Conservation (phyloP, 2,329 filamentous ascomycete genomes). For the Helotiales sp. region DNA sequence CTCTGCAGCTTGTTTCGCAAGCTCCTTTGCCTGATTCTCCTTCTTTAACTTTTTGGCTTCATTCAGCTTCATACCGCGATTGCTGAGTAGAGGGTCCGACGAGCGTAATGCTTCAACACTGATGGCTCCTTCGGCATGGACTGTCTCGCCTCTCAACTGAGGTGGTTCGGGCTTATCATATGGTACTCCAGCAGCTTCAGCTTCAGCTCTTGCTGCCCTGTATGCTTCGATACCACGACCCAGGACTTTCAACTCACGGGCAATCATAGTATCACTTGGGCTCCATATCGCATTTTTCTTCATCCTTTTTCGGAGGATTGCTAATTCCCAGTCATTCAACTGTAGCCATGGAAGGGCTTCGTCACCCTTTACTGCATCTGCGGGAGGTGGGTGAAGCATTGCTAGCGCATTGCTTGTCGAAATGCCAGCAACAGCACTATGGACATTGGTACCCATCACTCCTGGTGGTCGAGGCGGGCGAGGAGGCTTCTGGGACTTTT, state of each 20-base stretch:
- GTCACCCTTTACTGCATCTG: slow-evolving; percentile 63
- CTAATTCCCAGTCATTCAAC: slow-evolving; percentile 67
- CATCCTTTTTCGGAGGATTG: slow-evolving; percentile 79
- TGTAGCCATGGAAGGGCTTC: slow-evolving; percentile 68
- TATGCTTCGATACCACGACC: slow-evolving; percentile 70
- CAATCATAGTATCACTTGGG: slow-evolving; percentile 85
- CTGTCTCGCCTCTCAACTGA: slow-evolving; percentile 45
- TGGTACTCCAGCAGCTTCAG: slow-evolving; percentile 66
- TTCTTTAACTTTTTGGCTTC: slow-evolving; percentile 79
- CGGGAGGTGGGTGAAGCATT: slow-evolving; percentile 60
- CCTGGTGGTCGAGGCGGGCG: slow-evolving; percentile 41
- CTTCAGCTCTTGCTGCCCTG: slow-evolving; percentile 64
- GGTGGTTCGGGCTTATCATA: slow-evolving; percentile 54
- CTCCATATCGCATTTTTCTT: slow-evolving; percentile 91
- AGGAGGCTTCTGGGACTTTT: slow-evolving; percentile 34
- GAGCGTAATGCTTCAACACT: slow-evolving; percentile 55
- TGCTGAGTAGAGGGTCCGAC: slow-evolving; percentile 68
- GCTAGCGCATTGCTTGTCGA: slow-evolving; percentile 45
- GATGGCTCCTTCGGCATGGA: slow-evolving; percentile 64
- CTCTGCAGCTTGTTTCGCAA: slow-evolving; percentile 65
- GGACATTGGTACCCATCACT: slow-evolving; percentile 44
- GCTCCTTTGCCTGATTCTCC: slow-evolving; percentile 73
- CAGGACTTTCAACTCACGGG: slow-evolving; percentile 73
- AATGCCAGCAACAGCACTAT: slow-evolving; percentile 44
- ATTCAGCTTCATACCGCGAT: slow-evolving; percentile 78